Evolutionary conservation across 192 early-diverging fungal species (phyloP).

Genomic region (Gigaspora rosea): DNA sequence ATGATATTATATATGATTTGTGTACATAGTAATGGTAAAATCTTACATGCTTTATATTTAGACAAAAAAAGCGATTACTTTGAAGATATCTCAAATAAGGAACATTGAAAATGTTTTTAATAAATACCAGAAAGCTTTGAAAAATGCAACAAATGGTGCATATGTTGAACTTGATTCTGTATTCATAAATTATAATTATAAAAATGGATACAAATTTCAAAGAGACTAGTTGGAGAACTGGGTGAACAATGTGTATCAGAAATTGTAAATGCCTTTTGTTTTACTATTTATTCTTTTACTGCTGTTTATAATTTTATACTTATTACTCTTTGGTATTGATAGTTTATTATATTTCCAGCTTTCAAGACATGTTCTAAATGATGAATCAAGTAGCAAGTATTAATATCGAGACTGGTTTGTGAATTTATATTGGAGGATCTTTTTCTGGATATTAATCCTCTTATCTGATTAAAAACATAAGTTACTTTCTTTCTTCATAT

Average conservation of each 20-base stretch:
- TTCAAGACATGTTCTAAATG: slow-evolving; percentile 19
- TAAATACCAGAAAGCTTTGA: not conserved
- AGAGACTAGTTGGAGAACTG: slow-evolving; percentile 12
- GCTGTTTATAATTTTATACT: slow-evolving; percentile 16
- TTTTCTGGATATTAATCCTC: slow-evolving; percentile 13
- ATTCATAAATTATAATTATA: slow-evolving; percentile 17
- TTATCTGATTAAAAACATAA: slow-evolving; percentile 16
- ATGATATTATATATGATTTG: not conserved
- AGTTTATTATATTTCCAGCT: slow-evolving; percentile 23
- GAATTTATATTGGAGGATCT: slow-evolving; percentile 13
- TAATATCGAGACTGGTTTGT: not conserved
- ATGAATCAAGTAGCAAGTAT: slow-evolving; percentile 24
- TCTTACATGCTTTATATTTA: not conserved
- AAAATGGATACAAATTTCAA: slow-evolving; percentile 7
- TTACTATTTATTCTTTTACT: slow-evolving; percentile 9
- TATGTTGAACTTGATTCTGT: slow-evolving; percentile 5
- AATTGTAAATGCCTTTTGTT: slow-evolving; percentile 21
- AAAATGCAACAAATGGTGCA: not conserved
- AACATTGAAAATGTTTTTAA: slow-evolving; percentile 17
- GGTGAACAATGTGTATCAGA: slow-evolving; percentile 9
- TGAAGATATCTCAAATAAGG: slow-evolving; percentile 2
- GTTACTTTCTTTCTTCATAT: not conserved
- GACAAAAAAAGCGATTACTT: slow-evolving; percentile 3
- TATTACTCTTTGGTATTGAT: slow-evolving; percentile 8
- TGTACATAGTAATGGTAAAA: not conserved